Evolutionary conservation across 1,284 basidiomycete species (phyloP), one percentile per base, ranked within the genome.

Genomic region (Leccinum glutinopallens): DNA sequence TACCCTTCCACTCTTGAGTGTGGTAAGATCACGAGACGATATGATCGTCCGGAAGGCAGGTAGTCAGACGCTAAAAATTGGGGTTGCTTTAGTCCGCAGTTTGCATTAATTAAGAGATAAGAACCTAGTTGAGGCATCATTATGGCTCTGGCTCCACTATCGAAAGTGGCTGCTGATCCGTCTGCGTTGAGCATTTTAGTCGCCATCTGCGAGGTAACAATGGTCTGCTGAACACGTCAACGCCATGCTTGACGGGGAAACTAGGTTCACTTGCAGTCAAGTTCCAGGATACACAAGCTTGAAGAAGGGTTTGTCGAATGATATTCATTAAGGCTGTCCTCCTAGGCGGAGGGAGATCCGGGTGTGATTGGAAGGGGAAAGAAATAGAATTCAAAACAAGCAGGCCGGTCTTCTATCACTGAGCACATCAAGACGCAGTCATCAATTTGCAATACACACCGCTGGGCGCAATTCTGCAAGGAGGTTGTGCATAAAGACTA

Each of bases 371-470:
- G 67, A 90, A 88, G 2, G 85, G 84, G 70, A 87, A 89, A 32
- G 85, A 87, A 35, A 92, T 79, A 0, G 87, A 89, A 71, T 84
- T 86, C 53, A 92, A 75, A 39, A 90, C 83, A 19, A 92, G 79
- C 13, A 92, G 78, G 2, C 82, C 78, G 46, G 80, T 79, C 89
- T 69, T 66, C 59, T 58, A 66, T 65, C 61, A 59, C 49, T 73
- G 58, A 73, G 67, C 56, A 59, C 17, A 63, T 60, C 19, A 41
- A 58, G 61, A 63, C 43, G 59, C n/a, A 49, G 13, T 17, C 29
- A 33, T 51, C 13, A 64, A 73, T 66, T 73, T 65, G 65, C 53
- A 59, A 64, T 51, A 70, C 76, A 65, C 67, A 89, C 88, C 67
- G 82, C 81, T 33, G 84, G 79, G 67, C 79, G 77, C 29, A 78